phyloP scores from a whole-genome alignment of 768 basidiomycete genomes.

The Calocybe cyanea region DNA sequence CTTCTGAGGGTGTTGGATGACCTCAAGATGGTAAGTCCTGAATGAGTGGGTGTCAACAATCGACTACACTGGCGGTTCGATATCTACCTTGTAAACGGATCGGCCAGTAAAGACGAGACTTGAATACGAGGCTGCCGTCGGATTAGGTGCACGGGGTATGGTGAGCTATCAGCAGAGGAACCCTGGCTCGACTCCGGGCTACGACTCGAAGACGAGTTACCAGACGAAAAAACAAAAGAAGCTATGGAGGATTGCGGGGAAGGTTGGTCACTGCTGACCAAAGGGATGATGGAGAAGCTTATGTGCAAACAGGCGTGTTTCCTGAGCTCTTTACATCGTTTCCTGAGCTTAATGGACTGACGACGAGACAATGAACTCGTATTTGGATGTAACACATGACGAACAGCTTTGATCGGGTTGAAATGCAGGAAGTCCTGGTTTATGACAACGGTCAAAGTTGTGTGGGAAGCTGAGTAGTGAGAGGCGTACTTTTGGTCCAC shows the following conservation, averaged over 20 bases:
- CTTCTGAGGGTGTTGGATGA: constrained; percentile 79
- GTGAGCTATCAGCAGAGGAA: constrained; percentile 32
- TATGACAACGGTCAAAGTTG: constrained; percentile 13
- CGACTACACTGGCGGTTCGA: constrained; percentile 10
- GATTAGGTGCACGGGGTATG: constrained; percentile 31
- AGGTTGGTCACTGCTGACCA: constrained; percentile 38
- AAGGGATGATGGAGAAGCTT: not conserved
- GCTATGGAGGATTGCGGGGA: constrained; percentile 43
- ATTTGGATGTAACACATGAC: constrained; percentile 25
- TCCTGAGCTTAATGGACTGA: constrained; percentile 21
- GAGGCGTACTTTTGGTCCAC: constrained; percentile 23
- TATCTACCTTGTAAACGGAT: constrained; percentile 50
- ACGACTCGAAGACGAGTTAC: constrained; percentile 33
- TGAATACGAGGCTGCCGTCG: constrained; percentile 50
- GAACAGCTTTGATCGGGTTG: constrained; percentile 14
- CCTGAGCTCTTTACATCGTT: constrained; percentile 1
- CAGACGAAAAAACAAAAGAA: constrained; percentile 35
- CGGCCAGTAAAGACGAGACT: constrained; percentile 54
- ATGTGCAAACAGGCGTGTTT: not conserved
- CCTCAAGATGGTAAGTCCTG: constrained; percentile 75
- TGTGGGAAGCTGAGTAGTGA: constrained; percentile 11
- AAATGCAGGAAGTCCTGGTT: constrained; percentile 16
- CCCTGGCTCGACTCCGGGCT: constrained; percentile 42
- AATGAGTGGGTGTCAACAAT: constrained; percentile 16
- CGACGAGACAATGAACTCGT: constrained; percentile 19